Evolutionary conservation across 257 asterid species (phyloP).

Genomic region (Oldenlandia corymbosa): DNA sequence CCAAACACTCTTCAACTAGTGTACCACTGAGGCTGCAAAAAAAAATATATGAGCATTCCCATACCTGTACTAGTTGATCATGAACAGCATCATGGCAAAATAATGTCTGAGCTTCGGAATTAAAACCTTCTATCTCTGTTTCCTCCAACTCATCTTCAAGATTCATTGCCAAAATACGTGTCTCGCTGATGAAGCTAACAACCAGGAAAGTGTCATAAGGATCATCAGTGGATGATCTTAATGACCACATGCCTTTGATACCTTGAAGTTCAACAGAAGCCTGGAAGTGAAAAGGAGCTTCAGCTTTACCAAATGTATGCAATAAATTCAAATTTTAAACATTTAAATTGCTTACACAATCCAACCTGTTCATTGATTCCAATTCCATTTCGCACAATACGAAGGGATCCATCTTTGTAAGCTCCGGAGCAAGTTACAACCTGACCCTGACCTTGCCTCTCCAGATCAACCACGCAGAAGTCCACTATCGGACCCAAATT

Average conservation of each 20-base stretch:
- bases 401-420: constrained; percentile 86
- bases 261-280: constrained; percentile 98
- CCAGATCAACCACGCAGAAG: constrained; percentile 89
- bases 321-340: constrained; percentile 2
- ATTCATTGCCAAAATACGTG: constrained; percentile 93
- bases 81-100: constrained; percentile 83
- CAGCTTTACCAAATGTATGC: not conserved
- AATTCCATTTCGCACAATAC: constrained; percentile 87
- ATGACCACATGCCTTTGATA: constrained; percentile 95
- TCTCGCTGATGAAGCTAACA: constrained; percentile 88
- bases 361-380: constrained; percentile 89
- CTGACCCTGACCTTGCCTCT: constrained; percentile 98
- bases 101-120: constrained; percentile 70
- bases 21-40: not conserved
- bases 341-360: constrained; percentile 4
- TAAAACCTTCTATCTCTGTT: constrained; percentile 90
- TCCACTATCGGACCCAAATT: constrained; percentile 95
- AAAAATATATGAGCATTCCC: not conserved
- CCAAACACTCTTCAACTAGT: not conserved
- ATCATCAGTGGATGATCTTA: constrained; percentile 83
- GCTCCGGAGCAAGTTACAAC: constrained; percentile 99
- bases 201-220: constrained; percentile 81
- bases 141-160: constrained; percentile 91
- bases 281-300: constrained; percentile 30
- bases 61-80: constrained; percentile 89